Evolutionary conservation across 495 filamentous ascomycete species (phyloP), one percentile per base, ranked within the genome.

Genomic region (Daldinia bambusicola): DNA sequence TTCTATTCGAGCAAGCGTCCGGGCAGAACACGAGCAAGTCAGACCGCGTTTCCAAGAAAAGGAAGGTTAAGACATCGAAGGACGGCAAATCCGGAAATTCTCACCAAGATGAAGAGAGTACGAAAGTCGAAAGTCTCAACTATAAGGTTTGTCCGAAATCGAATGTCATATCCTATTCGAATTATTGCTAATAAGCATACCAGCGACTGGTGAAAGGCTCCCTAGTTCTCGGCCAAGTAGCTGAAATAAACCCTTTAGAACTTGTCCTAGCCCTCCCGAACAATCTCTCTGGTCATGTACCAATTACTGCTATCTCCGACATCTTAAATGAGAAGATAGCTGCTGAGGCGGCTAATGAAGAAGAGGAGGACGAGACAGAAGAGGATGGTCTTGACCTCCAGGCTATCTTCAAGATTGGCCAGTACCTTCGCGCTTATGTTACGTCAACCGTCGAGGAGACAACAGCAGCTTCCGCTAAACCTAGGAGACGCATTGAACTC

Each of bases 281-380:
- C 77, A 97, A 96, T 75, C 87, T 98, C 12, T 90, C 88, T 57
- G 96, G 95, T 43, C 95, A 93, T 79, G 88, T 97, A 7, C 88
- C 96, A 50, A 87, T 99, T 45, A 97, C 95, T n/a, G 88, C 92
- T 12, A 88, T 99, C 38, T 98, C 96, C 10, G 88, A 92, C 60
- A 10, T 67, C 26, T 69, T 85, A 14, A 82, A 81, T 12, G 80
- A 85, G 41, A 84, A 93, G 51, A 90, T 92, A 41, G 79, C 89
- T 66, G 86, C 88, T 16, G 89, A 87, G 22, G 82, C 87, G 9
- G 83, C 85, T 10, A 85, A 88, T 1, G 85, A 85, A 13, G 85
- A 83, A 0, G 84, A 87, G 2, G 77, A 81, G 1, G 83, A 85
- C 0, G 85, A 84, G 6, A 75, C 79, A n/a, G 78, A 78, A 8